Evolutionary conservation across 805 yeast species (phyloP), one percentile per base, ranked within the genome.

Genomic region (Suhomyces emberorum): DNA sequence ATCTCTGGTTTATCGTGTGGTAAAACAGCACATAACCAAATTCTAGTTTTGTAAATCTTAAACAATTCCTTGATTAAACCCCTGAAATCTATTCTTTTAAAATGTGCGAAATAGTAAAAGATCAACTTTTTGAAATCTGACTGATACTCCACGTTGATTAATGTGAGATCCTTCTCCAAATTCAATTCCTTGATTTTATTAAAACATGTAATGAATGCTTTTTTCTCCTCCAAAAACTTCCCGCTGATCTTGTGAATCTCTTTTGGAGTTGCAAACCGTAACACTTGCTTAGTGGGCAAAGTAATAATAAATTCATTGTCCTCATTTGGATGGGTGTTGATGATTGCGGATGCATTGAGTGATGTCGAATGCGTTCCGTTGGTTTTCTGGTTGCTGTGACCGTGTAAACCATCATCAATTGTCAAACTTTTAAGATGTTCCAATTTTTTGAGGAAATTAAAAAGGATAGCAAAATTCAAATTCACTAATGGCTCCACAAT

Each of bases 281-380:
- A 60, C 12, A 84, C 81, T 55, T 83, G 89, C 52, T 85, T 85
- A 5, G 87, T 79, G 15, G 93, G 93, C 35, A 83, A 72, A 10
- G 65, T 57, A 21, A 85, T 79, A 35, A 83, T 72, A 42, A 77
- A 77, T 48, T 76, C 78, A 44, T 76, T 77, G 48, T 77, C 81
- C 48, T 76, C 79, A 38, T 72, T 74, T 43, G 35, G 57, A 36
- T 61, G 63, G n/a, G 55, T 50, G 42, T 65, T 66, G 25, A 66
- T 57, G 22, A 66, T 65, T 1, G 48, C 32, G 1, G 66, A 53
- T 3, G 70, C 71, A 43, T 58, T 59, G 28, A 63, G 35, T 10
- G 35, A 30, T 1, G 67, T 59, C 48, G 80, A 54, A 53, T 63
- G 61, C 38, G 68, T 54, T 42, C 79, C 65, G 41, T 44, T 48